Evolutionary conservation across 495 filamentous ascomycete species (phyloP).

Genomic region (Neurospora africana): DNA sequence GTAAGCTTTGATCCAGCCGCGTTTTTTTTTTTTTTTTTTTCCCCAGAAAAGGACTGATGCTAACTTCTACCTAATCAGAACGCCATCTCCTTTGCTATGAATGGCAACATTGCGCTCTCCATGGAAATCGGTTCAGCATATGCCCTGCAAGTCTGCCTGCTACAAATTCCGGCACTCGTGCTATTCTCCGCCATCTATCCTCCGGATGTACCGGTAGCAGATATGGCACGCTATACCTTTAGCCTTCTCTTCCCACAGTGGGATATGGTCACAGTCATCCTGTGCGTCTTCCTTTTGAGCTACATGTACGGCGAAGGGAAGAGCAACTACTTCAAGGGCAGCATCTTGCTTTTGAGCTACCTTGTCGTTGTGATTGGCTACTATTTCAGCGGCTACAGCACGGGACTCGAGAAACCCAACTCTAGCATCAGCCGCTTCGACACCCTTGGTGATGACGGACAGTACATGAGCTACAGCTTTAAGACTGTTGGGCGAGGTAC

Average conservation of each 20-base stretch:
- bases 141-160: slow-evolving; percentile 91
- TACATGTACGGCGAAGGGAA: slow-evolving; percentile 99
- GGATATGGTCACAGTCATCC: slow-evolving; percentile 96
- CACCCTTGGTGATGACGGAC: slow-evolving; percentile 44
- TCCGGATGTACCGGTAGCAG: slow-evolving; percentile 26
- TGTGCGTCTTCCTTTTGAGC: slow-evolving; percentile 93
- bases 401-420: slow-evolving; percentile 42
- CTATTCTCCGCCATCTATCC: slow-evolving; percentile 65
- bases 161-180: slow-evolving; percentile 90
- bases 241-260: slow-evolving; percentile 95
- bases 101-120: slow-evolving; percentile 96
- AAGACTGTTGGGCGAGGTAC: slow-evolving; percentile 40
- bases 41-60: slow-evolving; percentile 1
- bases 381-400: slow-evolving; percentile 71
- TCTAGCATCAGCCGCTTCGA: slow-evolving; percentile 62
- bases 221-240: slow-evolving; percentile 71
- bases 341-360: slow-evolving; percentile 87
- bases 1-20: slow-evolving; percentile 37
- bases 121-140: slow-evolving; percentile 99
- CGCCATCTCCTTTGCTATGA: slow-evolving; percentile 99
- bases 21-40: no score
- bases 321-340: slow-evolving; percentile 87
- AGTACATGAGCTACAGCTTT: slow-evolving; percentile 36
- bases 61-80: slow-evolving; percentile 52
- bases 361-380: slow-evolving; percentile 87